Percentiles rank a stretch among this genome's conserved stretches.
These are phyloP conservation scores for Earliella scabrosa DNA, from an alignment of 1,284 basidiomycete genomes.

Conservation along the genomic window DNA sequence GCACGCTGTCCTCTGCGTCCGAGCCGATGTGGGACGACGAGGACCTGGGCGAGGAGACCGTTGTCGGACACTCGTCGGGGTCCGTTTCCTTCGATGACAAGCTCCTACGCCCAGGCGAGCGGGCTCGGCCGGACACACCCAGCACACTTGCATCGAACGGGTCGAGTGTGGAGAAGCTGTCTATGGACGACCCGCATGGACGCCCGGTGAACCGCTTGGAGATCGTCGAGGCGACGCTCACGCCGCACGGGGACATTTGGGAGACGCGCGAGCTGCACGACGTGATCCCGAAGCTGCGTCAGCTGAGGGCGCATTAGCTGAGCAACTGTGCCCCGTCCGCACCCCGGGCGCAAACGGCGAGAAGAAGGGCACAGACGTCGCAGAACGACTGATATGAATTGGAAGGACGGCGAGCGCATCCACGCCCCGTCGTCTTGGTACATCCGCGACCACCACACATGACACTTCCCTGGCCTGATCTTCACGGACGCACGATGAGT, in stretches of 20 bases:
- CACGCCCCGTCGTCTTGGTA: no score
- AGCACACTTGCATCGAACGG: conserved; percentile 4
- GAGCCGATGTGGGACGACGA: conserved; percentile 11
- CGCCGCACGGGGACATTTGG: conserved; percentile 27
- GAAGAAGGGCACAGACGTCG: not conserved
- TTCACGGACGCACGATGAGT: not conserved
- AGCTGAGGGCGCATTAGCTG: conserved; percentile 25
- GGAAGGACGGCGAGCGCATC: not conserved
- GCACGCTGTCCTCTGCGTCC: conserved; percentile 17
- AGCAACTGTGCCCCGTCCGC: conserved; percentile 10
- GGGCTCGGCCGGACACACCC: conserved; percentile 11
- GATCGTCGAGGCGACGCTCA: conserved; percentile 25
- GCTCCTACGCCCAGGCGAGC: conserved; percentile 2
- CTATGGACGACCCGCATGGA: not conserved
- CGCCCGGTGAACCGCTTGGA: conserved; percentile 17
- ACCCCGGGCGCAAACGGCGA: not conserved
- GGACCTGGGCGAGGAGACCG: conserved; percentile 11
- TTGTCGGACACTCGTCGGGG: conserved; percentile 6
- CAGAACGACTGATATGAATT: not conserved
- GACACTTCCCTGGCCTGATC: no score
- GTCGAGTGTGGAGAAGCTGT: not conserved
- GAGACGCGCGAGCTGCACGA: conserved; percentile 30
- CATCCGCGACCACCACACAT: not conserved
- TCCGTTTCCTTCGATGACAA: conserved; percentile 12
- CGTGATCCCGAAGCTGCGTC: conserved; percentile 32